Evolutionary conservation across 805 yeast species (phyloP), one percentile per base, ranked within the genome.

Genomic region (Candida krabiensis): DNA sequence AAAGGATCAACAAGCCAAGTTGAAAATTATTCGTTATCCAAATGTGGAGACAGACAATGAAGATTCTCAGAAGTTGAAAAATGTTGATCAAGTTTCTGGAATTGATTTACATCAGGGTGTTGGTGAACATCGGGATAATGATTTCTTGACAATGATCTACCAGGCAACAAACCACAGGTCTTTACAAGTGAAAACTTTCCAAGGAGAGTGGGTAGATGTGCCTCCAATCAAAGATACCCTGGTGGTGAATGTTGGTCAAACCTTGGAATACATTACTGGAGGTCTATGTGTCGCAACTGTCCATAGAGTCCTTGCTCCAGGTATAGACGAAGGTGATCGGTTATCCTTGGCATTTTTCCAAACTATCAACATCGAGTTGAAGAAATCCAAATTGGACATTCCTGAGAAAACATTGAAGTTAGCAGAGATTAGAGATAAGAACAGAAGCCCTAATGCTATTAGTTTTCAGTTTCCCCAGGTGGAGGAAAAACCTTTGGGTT

Each of bases 61-160:
- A 44, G 26, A 52, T 64, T 21, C 32, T 12, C 17, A 28, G 15
- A 29, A 18, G 16, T 9, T 39, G 14, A 19, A 29, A 13, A 36
- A 38, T 30, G 50, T 58, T 15, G 58, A 61, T 11, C 46, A 56
- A 7, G 50, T 62, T 4, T 52, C 45, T 17, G 38, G 28, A 16
- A 54, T 56, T 13, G 62, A 55, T 15, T 53, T 56, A 6, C 59
- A 39, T 9, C 81, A 75, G 48, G 84, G 83, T 0, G 75, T 71
- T 13, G 85, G 86, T 1, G 81, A 84, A 3, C 88, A 82, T 51
- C 70, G 84, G 40, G 89, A 83, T 50, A 75, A 80, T 3, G 84
- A 79, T 38, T 66, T 80, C 50, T 52, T 80, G 19, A 80, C 86
- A 0, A 77, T 69, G 52, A 77, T 81, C 9, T 74, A 70, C 47